phyloP scores from a whole-genome alignment of 1,284 basidiomycete genomes.

The Pseudozyma tsukubaensis region DNA sequence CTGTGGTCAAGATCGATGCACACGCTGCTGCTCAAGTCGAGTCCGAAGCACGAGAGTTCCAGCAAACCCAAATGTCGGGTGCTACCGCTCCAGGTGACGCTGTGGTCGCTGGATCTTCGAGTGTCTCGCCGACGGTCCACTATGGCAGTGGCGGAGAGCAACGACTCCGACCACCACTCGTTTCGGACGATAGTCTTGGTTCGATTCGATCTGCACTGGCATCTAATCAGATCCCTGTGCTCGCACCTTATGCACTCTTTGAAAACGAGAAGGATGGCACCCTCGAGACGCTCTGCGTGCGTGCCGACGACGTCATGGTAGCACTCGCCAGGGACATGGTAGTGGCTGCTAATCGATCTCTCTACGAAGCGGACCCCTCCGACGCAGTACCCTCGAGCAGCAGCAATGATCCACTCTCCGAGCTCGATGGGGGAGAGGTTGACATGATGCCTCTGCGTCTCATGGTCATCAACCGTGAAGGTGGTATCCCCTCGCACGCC shows the following conservation, averaged over 20 bases:
- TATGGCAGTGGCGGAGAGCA: slow-evolving; percentile 35
- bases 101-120: slow-evolving; percentile 24
- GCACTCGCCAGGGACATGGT: slow-evolving; percentile 90
- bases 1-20: slow-evolving; percentile 57
- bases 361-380: background rate
- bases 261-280: slow-evolving; percentile 73
- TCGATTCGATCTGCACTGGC: slow-evolving; percentile 87
- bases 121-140: slow-evolving; percentile 24
- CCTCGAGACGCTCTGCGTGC: slow-evolving; percentile 82
- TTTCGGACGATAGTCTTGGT: slow-evolving; percentile 79
- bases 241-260: slow-evolving; percentile 93
- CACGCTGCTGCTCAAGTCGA: slow-evolving; percentile 35
- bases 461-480: slow-evolving; percentile 97
- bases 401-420: slow-evolving; percentile 21
- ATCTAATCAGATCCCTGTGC: slow-evolving; percentile 93
- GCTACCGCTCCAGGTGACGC: slow-evolving; percentile 10
- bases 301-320: slow-evolving; percentile 89
- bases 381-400: slow-evolving; percentile 1
- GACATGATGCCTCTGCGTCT: slow-evolving; percentile 78
- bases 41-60: slow-evolving; percentile 26
- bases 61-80: slow-evolving; percentile 12
- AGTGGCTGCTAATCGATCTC: slow-evolving; percentile 53
- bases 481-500: slow-evolving; percentile 96
- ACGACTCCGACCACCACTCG: slow-evolving; percentile 65
- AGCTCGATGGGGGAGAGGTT: slow-evolving; percentile 53